phyloP scores from a whole-genome alignment of 2,329 filamentous ascomycete species.

The Verticillium tricorpus region DNA sequence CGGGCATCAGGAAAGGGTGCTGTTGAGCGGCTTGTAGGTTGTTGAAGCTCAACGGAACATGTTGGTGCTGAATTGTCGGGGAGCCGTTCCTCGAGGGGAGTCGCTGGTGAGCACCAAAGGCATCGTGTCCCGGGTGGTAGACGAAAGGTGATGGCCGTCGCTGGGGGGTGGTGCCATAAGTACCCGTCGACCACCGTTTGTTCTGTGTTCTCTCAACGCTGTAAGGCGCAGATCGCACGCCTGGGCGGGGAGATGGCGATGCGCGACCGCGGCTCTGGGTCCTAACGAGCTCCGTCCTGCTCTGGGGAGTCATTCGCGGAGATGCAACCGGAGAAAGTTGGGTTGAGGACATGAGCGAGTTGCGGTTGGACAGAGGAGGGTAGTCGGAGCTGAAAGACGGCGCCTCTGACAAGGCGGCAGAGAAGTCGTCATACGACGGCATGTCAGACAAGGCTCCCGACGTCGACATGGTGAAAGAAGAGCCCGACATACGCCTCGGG shows the following conservation, averaged over 20 bases:
- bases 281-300: constrained; percentile 56
- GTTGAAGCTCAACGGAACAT: constrained; percentile 48
- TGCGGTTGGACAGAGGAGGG: constrained; percentile 61
- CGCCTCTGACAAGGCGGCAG: constrained; percentile 60
- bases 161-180: constrained; percentile 55
- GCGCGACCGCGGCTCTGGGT: constrained; percentile 64
- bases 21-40: constrained; percentile 53
- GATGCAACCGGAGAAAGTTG: constrained; percentile 71
- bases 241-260: constrained; percentile 66
- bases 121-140: constrained; percentile 57
- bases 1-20: constrained; percentile 50
- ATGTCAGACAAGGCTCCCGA: constrained; percentile 62
- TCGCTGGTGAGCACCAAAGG: constrained; percentile 52
- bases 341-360: constrained; percentile 66
- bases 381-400: constrained; percentile 64
- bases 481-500: constrained; percentile 63
- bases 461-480: constrained; percentile 69
- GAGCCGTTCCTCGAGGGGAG: constrained; percentile 52
- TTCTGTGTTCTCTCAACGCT: constrained; percentile 60
- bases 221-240: constrained; percentile 66
- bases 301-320: constrained; percentile 59
- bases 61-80: constrained; percentile 38
- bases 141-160: constrained; percentile 57
- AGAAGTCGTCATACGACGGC: constrained; percentile 67
- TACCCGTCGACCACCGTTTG: constrained; percentile 77